A percentile compares a stretch with the other conserved stretches of the same genome.
Conservation (phyloP, 352 stramenopile species). For the Pythium phragmiticola region DNA sequence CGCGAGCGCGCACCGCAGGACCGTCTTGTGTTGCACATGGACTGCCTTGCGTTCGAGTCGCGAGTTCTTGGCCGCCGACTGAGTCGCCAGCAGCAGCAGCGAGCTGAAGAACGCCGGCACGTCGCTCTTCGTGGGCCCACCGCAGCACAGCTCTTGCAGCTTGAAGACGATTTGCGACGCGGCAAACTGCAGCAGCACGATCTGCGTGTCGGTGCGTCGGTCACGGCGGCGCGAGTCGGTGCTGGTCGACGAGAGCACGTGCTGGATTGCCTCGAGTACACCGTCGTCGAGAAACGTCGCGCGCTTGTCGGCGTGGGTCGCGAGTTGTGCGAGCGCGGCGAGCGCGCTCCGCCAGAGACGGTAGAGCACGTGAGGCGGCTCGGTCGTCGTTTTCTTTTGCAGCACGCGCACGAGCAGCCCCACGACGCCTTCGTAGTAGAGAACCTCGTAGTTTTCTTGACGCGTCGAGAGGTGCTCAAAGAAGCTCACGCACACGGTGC, state of each 20-base stretch:
- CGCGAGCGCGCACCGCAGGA: conserved; percentile 57
- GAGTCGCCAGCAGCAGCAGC: conserved; percentile 57
- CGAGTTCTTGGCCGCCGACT: conserved; percentile 57
- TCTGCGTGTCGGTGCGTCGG: conserved; percentile 41
- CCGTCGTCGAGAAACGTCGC: conserved; percentile 53
- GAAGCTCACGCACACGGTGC: conserved; percentile 63
- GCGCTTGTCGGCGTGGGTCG: conserved; percentile 38
- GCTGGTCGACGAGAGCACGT: conserved; percentile 48
- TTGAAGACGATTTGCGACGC: conserved; percentile 29
- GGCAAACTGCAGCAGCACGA: conserved; percentile 25
- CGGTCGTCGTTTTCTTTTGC: conserved; percentile 39
- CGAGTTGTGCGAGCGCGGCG: conserved; percentile 57
- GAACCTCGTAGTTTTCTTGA: conserved; percentile 52
- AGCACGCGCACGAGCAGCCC: conserved; percentile 56
- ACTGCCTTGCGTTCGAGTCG: conserved; percentile 43
- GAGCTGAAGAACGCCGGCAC: conserved; percentile 54
- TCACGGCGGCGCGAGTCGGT: conserved; percentile 42
- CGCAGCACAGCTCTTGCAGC: conserved; percentile 53
- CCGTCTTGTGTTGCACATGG: conserved; percentile 51
- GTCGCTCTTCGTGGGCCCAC: conserved; percentile 26
- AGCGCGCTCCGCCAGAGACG: conserved; percentile 51
- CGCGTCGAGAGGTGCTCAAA: conserved; percentile 71
- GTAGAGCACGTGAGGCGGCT: conserved; percentile 47
- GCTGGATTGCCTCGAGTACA: conserved; percentile 60
- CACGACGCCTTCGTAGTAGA: conserved; percentile 67